Evolutionary conservation across 495 filamentous ascomycete genomes (phyloP).

Genomic region (Penicillium diatomitis): DNA sequence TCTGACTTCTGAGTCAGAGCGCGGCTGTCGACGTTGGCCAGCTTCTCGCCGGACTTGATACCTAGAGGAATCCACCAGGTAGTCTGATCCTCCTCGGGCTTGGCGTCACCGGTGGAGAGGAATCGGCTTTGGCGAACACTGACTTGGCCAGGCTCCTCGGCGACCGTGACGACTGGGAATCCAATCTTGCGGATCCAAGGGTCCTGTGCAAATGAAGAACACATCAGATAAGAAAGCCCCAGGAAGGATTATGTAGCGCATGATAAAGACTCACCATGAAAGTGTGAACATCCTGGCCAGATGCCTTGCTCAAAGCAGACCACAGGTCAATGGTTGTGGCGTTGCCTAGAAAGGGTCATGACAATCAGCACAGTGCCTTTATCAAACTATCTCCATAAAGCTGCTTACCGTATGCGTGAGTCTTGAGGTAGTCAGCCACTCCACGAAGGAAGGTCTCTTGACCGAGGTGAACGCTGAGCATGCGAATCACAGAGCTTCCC

Average conservation of each 20-base stretch:
- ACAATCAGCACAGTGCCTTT: neutral
- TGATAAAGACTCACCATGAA: conserved; percentile 57
- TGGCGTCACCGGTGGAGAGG: conserved; percentile 82
- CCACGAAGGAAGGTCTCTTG: conserved; percentile 79
- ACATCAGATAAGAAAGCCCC: neutral
- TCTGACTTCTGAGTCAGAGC: conserved; percentile 70
- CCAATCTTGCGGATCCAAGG: conserved; percentile 93
- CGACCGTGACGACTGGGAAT: conserved; percentile 79
- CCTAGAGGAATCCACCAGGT: conserved; percentile 95
- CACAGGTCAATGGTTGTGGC: conserved; percentile 90
- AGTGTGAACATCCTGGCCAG: conserved; percentile 72
- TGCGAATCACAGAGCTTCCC: conserved; percentile 88
- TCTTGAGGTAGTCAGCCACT: conserved; percentile 79
- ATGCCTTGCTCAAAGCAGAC: conserved; percentile 80
- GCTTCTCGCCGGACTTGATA: conserved; percentile 47
- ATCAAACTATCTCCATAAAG: neutral
- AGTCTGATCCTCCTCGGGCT: conserved; percentile 80
- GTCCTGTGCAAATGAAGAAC: conserved; percentile 37
- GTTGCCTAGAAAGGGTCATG: conserved; percentile 45
- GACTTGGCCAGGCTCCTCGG: conserved; percentile 75
- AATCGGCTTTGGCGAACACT: conserved; percentile 78
- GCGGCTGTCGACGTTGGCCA: conserved; percentile 24
- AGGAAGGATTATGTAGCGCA: neutral
- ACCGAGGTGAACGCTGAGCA: conserved; percentile 82
- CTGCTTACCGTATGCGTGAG: conserved; percentile 59